Percentiles rank a stretch among this genome's conserved stretches.
phyloP scores from a whole-genome alignment of 2,329 filamentous ascomycete species.

The Ascochyta fabae region DNA sequence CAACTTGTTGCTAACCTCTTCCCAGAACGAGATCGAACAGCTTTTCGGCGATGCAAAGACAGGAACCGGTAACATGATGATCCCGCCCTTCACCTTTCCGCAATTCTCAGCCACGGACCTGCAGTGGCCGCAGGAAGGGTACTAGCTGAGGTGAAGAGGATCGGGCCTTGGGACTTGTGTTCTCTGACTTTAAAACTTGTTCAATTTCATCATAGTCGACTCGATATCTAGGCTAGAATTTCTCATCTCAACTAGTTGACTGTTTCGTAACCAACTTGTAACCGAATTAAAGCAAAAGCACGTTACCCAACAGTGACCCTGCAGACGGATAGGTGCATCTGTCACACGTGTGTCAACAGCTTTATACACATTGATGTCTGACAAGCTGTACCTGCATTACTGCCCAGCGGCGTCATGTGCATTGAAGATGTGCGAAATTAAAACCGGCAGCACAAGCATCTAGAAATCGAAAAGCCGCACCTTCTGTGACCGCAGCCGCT shows the following conservation, averaged over 20 bases:
- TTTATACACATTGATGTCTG: background rate
- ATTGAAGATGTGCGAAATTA: no score
- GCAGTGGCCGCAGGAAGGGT: constrained; percentile 24
- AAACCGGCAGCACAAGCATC: background rate
- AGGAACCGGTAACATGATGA: constrained; percentile 36
- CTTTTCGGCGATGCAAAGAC: constrained; percentile 50
- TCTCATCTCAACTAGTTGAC: background rate
- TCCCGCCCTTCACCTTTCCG: constrained; percentile 47
- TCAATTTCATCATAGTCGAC: no score
- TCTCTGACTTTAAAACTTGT: no score
- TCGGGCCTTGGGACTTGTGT: no score
- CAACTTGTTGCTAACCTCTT: constrained; percentile 6
- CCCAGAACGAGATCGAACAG: constrained; percentile 55
- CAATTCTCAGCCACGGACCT: constrained; percentile 35
- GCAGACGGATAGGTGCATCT: background rate
- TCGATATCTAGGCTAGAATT: no score
- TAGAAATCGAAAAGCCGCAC: background rate
- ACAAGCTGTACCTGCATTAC: constrained; percentile 1
- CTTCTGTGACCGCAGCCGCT: background rate
- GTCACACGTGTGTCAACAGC: background rate
- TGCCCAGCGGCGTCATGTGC: no score
- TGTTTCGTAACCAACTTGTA: background rate
- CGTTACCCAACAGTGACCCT: background rate
- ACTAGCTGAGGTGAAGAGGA: background rate
- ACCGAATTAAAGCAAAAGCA: background rate